These are phyloP conservation scores for Tolypocladium nubicola DNA, from an alignment of 2,329 filamentous ascomycete genomes.

Conservation along the genomic window DNA sequence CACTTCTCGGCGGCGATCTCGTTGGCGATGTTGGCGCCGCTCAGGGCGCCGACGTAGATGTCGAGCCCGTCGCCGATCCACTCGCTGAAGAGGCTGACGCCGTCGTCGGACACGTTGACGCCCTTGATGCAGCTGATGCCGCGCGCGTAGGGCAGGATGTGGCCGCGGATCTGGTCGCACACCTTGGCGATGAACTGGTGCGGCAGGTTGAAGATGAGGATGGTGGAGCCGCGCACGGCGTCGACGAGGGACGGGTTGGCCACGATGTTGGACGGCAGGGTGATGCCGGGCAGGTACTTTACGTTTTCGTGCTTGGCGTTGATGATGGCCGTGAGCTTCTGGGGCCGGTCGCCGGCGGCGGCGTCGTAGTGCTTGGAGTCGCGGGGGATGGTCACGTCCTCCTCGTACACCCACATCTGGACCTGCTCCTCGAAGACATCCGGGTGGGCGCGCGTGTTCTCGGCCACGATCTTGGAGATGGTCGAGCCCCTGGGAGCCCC, in stretches of 20 bases:
- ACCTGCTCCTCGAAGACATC: constrained; percentile 80
- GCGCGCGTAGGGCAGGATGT: constrained; percentile 84
- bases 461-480: constrained; percentile 92
- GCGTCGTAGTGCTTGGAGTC: constrained; percentile 64
- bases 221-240: constrained; percentile 72
- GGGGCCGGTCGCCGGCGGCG: constrained; percentile 51
- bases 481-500: constrained; percentile 66
- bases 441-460: constrained; percentile 71
- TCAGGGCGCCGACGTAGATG: constrained; percentile 94
- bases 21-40: constrained; percentile 89
- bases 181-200: constrained; percentile 91
- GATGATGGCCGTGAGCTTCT: constrained; percentile 86
- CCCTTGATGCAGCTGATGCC: constrained; percentile 98
- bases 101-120: constrained; percentile 80
- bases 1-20: constrained; percentile 95
- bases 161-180: constrained; percentile 73
- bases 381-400: constrained; percentile 66
- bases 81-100: constrained; percentile 85
- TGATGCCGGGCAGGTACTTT: constrained; percentile 90
- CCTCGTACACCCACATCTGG: constrained; percentile 99
- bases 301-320: constrained; percentile 91
- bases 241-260: constrained; percentile 75
- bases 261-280: constrained; percentile 70
- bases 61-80: constrained; percentile 83
- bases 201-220: constrained; percentile 91